Conservation (phyloP, 164 flowering plant genomes). For the Annona squamosa region DNA sequence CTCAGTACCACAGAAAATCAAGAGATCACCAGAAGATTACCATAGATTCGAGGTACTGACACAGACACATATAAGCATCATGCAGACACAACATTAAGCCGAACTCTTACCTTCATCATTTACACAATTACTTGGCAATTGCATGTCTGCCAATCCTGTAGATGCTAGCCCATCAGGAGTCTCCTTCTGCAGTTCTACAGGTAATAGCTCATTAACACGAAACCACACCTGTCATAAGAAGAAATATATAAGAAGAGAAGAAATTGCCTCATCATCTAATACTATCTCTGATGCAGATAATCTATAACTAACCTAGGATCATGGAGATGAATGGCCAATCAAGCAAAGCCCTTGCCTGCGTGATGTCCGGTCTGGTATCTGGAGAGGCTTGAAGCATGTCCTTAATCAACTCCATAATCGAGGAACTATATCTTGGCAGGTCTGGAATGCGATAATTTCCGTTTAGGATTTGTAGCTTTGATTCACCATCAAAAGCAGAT, state of each 20-base stretch:
- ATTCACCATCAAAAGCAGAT: constrained; percentile 98
- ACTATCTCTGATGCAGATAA: constrained; percentile 33
- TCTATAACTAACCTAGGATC: constrained; percentile 96
- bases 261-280: constrained; percentile 21
- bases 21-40: background rate
- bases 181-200: constrained; percentile 67
- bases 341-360: constrained; percentile 99
- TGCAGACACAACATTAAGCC: background rate
- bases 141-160: constrained; percentile 32
- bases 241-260: constrained; percentile 25
- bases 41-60: background rate
- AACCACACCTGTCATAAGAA: constrained; percentile 82
- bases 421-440: constrained; percentile 65
- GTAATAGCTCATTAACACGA: constrained; percentile 83
- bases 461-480: constrained; percentile 91
- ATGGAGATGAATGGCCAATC: constrained; percentile 94
- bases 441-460: constrained; percentile 98
- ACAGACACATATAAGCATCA: background rate
- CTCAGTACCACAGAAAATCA: background rate
- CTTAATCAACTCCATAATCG: constrained; percentile 55
- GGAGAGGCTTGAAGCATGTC: constrained; percentile 95
- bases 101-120: constrained; percentile 44
- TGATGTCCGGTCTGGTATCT: constrained; percentile 93
- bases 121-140: constrained; percentile 22
- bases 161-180: constrained; percentile 59